Conservation (phyloP, 2,329 filamentous ascomycete genomes). For the Colletotrichum endophyticum region DNA sequence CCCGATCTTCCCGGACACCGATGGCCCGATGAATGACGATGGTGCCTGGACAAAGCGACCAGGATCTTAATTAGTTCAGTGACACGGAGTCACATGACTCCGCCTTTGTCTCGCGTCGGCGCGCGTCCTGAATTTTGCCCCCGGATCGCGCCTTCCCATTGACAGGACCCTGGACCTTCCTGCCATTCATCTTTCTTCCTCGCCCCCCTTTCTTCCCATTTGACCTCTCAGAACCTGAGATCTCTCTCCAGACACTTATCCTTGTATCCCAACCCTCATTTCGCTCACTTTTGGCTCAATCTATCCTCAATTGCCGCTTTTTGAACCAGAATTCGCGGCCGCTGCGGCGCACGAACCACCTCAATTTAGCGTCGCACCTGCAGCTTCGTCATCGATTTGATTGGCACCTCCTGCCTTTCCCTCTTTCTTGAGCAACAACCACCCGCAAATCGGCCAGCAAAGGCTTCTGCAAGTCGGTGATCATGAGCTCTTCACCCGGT, state of each 20-base stretch:
- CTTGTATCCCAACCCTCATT: not conserved
- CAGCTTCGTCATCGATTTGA: constrained; percentile 14
- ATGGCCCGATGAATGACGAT: constrained; percentile 1
- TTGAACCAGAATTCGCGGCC: no score
- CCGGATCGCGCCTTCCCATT: not conserved
- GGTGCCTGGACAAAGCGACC: not conserved
- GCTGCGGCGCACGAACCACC: not conserved
- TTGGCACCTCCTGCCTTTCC: not conserved
- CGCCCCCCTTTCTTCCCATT: not conserved
- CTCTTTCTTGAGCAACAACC: not conserved
- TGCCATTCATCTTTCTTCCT: not conserved
- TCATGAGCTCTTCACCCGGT: constrained; percentile 33
- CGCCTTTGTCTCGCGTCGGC: constrained; percentile 38
- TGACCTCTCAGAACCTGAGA: not conserved
- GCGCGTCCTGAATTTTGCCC: not conserved
- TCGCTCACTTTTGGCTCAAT: not conserved
- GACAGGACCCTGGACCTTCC: not conserved
- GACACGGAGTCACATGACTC: constrained; percentile 33
- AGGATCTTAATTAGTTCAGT: not conserved
- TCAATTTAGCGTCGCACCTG: not conserved
- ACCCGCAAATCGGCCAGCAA: accelerated
- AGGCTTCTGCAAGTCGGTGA: not conserved
- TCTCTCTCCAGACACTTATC: not conserved
- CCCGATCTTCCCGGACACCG: not conserved
- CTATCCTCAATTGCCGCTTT: not conserved